These are phyloP conservation scores for Crotalaria pallida DNA, from an alignment of 306 rosid species.

Conservation along the genomic window DNA sequence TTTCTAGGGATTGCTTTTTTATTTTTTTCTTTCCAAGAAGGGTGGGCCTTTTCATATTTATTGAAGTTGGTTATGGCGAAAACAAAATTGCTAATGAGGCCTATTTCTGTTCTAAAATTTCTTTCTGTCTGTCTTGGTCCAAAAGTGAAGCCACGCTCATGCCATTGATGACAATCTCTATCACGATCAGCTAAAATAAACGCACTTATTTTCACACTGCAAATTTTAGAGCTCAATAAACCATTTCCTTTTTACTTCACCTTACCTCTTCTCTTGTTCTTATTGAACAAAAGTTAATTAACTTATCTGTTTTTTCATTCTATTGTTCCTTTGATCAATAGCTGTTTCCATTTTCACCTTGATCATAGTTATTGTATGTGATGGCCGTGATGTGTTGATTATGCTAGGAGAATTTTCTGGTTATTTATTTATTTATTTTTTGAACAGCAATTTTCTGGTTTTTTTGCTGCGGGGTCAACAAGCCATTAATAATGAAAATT, in stretches of 20 bases:
- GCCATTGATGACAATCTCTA: background rate
- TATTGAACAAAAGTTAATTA: background rate
- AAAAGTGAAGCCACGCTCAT: background rate
- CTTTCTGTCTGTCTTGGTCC: background rate
- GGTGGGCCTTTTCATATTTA: background rate
- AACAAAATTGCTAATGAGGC: background rate
- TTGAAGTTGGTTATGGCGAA: conserved; percentile 4
- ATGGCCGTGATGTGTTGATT: background rate
- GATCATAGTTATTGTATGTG: background rate
- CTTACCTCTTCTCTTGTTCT: background rate
- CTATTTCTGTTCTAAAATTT: background rate
- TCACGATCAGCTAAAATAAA: background rate
- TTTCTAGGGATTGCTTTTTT: background rate
- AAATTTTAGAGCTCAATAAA: background rate
- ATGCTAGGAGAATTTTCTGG: background rate
- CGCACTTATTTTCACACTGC: background rate
- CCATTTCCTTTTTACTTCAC: background rate
- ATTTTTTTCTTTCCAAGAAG: background rate
- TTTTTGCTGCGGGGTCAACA: background rate
- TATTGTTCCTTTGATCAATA: background rate
- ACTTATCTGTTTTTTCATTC: background rate
- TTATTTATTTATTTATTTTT: too few species aligned
- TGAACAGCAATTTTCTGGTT: too few species aligned
- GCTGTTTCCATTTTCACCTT: background rate
- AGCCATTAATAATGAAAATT: background rate